A percentile compares a stretch with the other conserved stretches of the same genome.
Conservation (phyloP, 2,329 filamentous ascomycete species). For the Xylariaceae sp. region DNA sequence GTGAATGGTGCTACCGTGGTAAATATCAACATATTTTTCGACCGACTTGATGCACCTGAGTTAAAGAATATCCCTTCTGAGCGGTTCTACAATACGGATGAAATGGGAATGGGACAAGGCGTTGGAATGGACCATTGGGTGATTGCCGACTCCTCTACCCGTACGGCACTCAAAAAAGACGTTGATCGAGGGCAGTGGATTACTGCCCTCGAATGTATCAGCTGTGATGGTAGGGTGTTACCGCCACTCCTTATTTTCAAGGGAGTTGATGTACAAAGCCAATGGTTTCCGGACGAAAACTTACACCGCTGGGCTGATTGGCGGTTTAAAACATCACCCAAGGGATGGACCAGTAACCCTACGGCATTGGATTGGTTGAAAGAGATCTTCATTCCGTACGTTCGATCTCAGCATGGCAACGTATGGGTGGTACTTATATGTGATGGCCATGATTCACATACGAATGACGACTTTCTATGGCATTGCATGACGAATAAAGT, state of each 20-base stretch:
- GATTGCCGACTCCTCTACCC: background rate
- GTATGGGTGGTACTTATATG: no score
- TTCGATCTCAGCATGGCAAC: background rate
- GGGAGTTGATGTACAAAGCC: background rate
- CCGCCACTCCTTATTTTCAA: background rate
- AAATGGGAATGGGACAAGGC: background rate
- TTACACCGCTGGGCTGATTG: background rate
- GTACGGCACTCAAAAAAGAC: background rate
- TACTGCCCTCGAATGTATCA: slow-evolving; percentile 1
- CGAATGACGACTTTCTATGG: background rate
- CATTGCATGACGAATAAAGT: background rate
- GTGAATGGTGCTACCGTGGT: background rate
- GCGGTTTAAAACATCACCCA: background rate
- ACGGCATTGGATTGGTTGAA: background rate
- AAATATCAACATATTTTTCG: slow-evolving; percentile 5
- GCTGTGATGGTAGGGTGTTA: background rate
- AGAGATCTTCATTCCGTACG: slow-evolving; percentile 5
- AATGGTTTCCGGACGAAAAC: slow-evolving; percentile 6
- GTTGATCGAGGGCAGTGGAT: slow-evolving; percentile 2
- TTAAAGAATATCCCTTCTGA: background rate
- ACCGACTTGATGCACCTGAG: background rate
- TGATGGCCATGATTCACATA: no score
- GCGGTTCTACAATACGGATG: background rate
- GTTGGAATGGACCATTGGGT: background rate
- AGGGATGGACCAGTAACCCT: slow-evolving; percentile 1